phyloP scores from a whole-genome alignment of 495 filamentous ascomycete genomes.

The Xylaria grammica region DNA sequence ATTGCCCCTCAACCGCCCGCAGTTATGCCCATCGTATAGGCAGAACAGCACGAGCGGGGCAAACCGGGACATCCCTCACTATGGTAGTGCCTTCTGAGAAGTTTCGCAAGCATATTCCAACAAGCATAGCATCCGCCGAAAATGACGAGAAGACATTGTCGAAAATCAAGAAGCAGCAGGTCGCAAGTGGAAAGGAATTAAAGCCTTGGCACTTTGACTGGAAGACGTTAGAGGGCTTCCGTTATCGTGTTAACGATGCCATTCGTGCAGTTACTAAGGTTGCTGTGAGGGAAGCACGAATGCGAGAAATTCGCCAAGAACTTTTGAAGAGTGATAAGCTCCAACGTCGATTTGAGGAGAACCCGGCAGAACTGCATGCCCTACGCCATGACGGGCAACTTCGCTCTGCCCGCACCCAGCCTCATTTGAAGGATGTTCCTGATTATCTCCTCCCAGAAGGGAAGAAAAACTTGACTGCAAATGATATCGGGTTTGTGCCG shows the following conservation, averaged over 20 bases:
- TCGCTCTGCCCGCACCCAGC: conserved; percentile 76
- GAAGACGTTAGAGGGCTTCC: conserved; percentile 87
- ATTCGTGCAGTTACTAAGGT: conserved; percentile 48
- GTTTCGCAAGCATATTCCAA: conserved; percentile 89
- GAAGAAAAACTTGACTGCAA: conserved; percentile 65
- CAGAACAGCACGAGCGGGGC: conserved; percentile 87
- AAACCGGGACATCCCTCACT: conserved; percentile 91
- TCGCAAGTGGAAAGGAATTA: conserved; percentile 74
- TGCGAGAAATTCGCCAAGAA: conserved; percentile 84
- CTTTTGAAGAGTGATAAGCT: conserved; percentile 90
- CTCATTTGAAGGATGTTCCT: conserved; percentile 93
- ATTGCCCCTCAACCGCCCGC: conserved; percentile 84
- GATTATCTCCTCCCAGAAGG: conserved; percentile 92
- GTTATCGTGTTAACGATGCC: conserved; percentile 93
- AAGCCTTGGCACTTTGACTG: conserved; percentile 94
- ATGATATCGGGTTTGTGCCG: conserved; percentile 73
- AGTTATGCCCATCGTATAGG: conserved; percentile 93
- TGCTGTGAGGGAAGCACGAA: conserved; percentile 86
- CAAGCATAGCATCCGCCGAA: conserved; percentile 68
- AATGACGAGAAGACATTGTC: conserved; percentile 83
- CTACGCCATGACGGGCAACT: conserved; percentile 91
- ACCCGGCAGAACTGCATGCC: conserved; percentile 84
- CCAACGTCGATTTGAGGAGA: conserved; percentile 95
- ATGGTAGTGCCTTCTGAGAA: conserved; percentile 84
- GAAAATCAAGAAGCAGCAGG: conserved; percentile 73